A percentile compares a stretch with the other conserved stretches of the same genome.
phyloP scores from a whole-genome alignment of 257 asterid genomes.

The Jacaranda mimosifolia region DNA sequence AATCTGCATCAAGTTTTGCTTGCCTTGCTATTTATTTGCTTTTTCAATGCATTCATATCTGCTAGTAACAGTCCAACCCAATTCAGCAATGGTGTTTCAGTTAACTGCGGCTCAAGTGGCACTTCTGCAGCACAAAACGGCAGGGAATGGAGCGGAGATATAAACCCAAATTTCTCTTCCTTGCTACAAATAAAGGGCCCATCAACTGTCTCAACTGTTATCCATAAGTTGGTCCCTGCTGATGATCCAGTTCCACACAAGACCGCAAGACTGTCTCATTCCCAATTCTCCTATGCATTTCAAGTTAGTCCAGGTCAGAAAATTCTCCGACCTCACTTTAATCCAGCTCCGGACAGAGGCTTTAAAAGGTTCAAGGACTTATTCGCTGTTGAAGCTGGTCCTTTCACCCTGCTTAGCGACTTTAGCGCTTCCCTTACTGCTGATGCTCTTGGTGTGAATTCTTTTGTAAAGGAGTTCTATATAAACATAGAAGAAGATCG shows the following conservation, averaged over 20 bases:
- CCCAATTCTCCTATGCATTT: slow-evolving; percentile 14
- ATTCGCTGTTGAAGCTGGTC: slow-evolving; percentile 34
- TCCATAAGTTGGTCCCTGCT: neutral
- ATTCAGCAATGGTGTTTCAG: slow-evolving; percentile 37
- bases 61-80: neutral
- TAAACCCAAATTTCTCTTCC: neutral
- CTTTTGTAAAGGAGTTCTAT: slow-evolving; percentile 36
- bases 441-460: slow-evolving; percentile 26
- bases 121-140: slow-evolving; percentile 40
- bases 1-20: neutral
- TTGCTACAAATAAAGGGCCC: slow-evolving; percentile 41
- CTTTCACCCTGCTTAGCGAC: slow-evolving; percentile 40
- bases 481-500: too few relatives aligned
- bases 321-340: slow-evolving; percentile 35
- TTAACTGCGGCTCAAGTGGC: slow-evolving; percentile 45
- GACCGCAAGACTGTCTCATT: slow-evolving; percentile 30
- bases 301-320: slow-evolving; percentile 40
- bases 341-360: slow-evolving; percentile 19
- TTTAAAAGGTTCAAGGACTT: slow-evolving; percentile 21
- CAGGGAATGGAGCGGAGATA: slow-evolving; percentile 47
- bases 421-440: slow-evolving; percentile 42
- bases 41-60: neutral
- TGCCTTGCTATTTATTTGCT: slow-evolving; percentile 1
- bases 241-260: slow-evolving; percentile 32
- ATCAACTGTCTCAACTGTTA: slow-evolving; percentile 30